These are phyloP conservation scores for Crassisporium funariophilum DNA, from an alignment of 768 basidiomycete species.

Conservation along the genomic window DNA sequence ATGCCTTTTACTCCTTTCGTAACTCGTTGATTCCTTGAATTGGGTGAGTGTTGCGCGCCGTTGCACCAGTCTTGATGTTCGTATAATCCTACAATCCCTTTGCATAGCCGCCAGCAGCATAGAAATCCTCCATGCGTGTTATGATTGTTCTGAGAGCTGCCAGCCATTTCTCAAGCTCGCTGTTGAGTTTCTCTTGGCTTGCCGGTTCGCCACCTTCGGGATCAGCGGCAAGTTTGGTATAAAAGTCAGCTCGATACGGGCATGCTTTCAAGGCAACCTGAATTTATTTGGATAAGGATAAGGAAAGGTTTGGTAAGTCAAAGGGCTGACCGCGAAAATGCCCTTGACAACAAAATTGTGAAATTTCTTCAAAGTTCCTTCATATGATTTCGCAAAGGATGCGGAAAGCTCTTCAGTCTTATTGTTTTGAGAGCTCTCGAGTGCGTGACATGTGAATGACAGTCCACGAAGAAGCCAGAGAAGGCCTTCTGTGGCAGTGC, in stretches of 20 bases:
- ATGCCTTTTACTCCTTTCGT: too few species aligned
- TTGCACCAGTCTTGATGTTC: too few species aligned
- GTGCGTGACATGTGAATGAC: conserved; percentile 83
- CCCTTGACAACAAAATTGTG: conserved; percentile 80
- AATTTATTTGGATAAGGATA: background rate
- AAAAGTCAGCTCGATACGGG: conserved; percentile 69
- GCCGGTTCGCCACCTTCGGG: conserved; percentile 50
- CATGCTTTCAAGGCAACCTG: conserved; percentile 69
- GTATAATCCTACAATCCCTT: conserved; percentile 41
- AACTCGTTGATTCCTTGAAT: too few species aligned
- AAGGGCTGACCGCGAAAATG: conserved; percentile 51
- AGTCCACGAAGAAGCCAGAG: conserved; percentile 94
- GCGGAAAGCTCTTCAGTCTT: conserved; percentile 60
- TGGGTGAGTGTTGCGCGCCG: too few species aligned
- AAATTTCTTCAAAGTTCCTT: conserved; percentile 76
- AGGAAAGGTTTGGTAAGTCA: background rate
- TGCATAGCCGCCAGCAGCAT: conserved; percentile 59
- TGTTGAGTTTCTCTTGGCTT: conserved; percentile 50
- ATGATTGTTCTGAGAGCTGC: conserved; percentile 59
- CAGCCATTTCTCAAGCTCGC: conserved; percentile 71
- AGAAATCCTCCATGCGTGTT: conserved; percentile 56
- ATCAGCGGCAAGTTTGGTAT: conserved; percentile 63
- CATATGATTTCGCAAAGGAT: conserved; percentile 84
- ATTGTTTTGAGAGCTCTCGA: conserved; percentile 72
- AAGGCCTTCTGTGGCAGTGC: conserved; percentile 85